phyloP scores from a whole-genome alignment of 768 basidiomycete species.

The Mycena floridula region DNA sequence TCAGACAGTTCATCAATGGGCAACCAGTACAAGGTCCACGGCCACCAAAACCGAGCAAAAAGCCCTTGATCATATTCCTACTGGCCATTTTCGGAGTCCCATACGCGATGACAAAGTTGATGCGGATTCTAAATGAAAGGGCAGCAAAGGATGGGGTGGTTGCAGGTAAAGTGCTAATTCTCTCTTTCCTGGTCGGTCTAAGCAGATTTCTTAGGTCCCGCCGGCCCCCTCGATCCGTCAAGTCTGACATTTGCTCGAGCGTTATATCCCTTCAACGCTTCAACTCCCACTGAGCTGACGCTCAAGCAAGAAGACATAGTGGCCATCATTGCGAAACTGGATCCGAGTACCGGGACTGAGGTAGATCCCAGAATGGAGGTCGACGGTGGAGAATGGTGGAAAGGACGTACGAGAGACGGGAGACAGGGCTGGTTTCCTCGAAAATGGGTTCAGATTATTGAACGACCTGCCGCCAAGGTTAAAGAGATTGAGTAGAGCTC shows the following conservation, averaged over 20 bases:
- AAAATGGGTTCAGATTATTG: conserved; percentile 55
- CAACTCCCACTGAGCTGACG: conserved; percentile 70
- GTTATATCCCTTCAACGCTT: conserved; percentile 69
- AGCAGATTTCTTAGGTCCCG: conserved; percentile 16
- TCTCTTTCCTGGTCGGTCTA: conserved; percentile 2
- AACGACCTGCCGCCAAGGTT: neutral
- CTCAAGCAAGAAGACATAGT: conserved; percentile 90
- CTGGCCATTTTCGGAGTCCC: conserved; percentile 91
- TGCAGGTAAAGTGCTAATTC: conserved; percentile 29
- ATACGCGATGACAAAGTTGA: conserved; percentile 87
- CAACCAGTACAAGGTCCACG: conserved; percentile 45
- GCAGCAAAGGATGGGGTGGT: conserved; percentile 40
- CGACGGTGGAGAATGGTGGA: conserved; percentile 83
- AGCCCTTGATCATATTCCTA: conserved; percentile 90
- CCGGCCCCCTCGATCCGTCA: conserved; percentile 71
- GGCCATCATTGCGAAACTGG: conserved; percentile 79
- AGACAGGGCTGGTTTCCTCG: conserved; percentile 92
- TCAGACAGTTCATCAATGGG: conserved; percentile 70
- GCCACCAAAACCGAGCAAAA: conserved; percentile 67
- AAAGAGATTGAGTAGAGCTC: neutral
- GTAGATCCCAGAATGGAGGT: conserved; percentile 60
- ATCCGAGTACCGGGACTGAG: conserved; percentile 60
- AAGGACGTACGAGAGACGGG: conserved; percentile 87
- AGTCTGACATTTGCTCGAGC: conserved; percentile 81
- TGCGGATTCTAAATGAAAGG: conserved; percentile 68